Base-by-base conservation (phyloP, 257 asterid genomes). In the Fraxinus americana region DNA sequence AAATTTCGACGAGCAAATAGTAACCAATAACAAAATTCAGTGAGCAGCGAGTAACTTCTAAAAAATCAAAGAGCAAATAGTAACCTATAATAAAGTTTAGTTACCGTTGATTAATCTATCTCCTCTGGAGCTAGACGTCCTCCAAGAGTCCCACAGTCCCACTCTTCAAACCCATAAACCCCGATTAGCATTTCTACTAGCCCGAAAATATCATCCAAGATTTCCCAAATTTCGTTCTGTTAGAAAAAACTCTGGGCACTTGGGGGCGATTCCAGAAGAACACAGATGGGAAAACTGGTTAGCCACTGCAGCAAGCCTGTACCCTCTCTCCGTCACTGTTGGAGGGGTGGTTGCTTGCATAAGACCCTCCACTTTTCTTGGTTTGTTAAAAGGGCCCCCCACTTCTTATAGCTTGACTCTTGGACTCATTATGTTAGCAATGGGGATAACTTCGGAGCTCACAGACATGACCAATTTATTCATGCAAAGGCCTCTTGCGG, bases 311-410 rank as follows among this genome's bases (percentile, higher is more conserved):
- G 97, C 96, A 8, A 90, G 94, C 65, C 90, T 92, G 83, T 94
- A 90, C 83, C 98, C 98, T 65, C 71, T 94, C 4, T 92, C 92
- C 84, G 97, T 94, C 63, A 91, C 91, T 21, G 90, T 82, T 52
- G 98, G 98, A 30, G 98, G 91, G 71, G 69, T 75, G 59, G 79
- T 92, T 86, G 97, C 97, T 54, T 88, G 91, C 70, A 35, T 86
- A 9, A 34, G 71, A 36, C 71, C 78, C 3, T 35, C 71, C 23
- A 38, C 71, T 34, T 75, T 36, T 61, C 78, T 30, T 75, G 78
- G 78, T 75, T 75, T 8, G 71, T 75, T n/a, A 13, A 61, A 39
- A 39, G 45, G 25, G 41, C 54, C 39, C 71, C 78, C 27, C 10
- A 63, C 59, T n/a, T 75, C 78, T 4, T 23, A 61, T 61, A 75